A percentile compares a stretch with the other conserved stretches of the same genome.
phyloP scores from a whole-genome alignment of 495 filamentous ascomycete genomes.

The Aspergillus asperescens region DNA sequence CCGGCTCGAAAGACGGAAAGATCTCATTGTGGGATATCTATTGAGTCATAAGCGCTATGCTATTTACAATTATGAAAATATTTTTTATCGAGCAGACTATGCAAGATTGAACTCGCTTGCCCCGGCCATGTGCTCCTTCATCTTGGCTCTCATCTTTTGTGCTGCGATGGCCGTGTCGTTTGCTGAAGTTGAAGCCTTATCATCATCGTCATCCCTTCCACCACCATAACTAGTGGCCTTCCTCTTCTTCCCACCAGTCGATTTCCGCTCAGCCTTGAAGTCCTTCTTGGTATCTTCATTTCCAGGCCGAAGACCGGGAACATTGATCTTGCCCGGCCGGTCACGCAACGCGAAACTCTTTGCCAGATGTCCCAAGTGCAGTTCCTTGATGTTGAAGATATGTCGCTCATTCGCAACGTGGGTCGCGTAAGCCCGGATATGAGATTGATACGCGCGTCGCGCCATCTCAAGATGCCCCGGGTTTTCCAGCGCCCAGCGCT shows the following conservation, averaged over 20 bases:
- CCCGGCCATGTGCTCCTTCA: slow-evolving; percentile 66
- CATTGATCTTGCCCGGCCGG: slow-evolving; percentile 77
- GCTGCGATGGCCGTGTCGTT: slow-evolving; percentile 59
- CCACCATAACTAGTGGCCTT: slow-evolving; percentile 24
- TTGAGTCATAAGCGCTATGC: slow-evolving; percentile 38
- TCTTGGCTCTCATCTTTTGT: slow-evolving; percentile 73
- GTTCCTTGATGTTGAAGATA: slow-evolving; percentile 80
- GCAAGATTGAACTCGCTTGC: slow-evolving; percentile 88
- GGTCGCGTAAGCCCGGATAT: slow-evolving; percentile 91
- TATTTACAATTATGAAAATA: slow-evolving; percentile 19
- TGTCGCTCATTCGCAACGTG: slow-evolving; percentile 76
- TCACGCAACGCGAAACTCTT: slow-evolving; percentile 90
- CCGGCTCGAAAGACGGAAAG: slow-evolving; percentile 91
- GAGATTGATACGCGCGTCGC: slow-evolving; percentile 78
- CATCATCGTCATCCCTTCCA: slow-evolving; percentile 26
- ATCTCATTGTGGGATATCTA: slow-evolving; percentile 96
- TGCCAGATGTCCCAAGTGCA: slow-evolving; percentile 90
- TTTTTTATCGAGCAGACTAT: slow-evolving; percentile 29
- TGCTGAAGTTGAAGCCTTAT: slow-evolving; percentile 27
- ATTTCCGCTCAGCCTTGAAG: slow-evolving; percentile 40
- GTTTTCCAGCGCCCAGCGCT: slow-evolving; percentile 63
- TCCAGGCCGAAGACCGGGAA: slow-evolving; percentile 52
- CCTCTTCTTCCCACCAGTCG: slow-evolving; percentile 33
- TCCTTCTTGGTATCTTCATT: slow-evolving; percentile 45
- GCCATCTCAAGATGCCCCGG: slow-evolving; percentile 63